Conservation (phyloP, 805 yeast genomes). For the Yamadazyma laniorum region DNA sequence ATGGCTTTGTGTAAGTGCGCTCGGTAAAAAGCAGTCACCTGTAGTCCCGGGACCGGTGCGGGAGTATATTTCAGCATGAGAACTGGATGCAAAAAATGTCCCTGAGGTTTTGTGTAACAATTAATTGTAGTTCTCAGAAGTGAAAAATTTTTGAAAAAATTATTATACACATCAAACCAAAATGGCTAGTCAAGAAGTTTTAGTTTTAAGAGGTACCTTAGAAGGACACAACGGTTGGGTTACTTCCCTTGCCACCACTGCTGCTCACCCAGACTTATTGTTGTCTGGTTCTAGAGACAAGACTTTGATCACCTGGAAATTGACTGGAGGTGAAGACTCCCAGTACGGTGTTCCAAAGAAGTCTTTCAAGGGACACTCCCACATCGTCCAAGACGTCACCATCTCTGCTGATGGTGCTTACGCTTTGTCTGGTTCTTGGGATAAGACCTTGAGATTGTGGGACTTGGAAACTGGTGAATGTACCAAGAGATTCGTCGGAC, state of each 20-base stretch:
- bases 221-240: slow-evolving; percentile 91
- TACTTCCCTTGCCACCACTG: slow-evolving; percentile 96
- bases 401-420: slow-evolving; percentile 96
- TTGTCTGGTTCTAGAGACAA: slow-evolving; percentile 99
- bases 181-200: slow-evolving; percentile 90
- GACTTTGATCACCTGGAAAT: slow-evolving; percentile 97
- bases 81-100: slow-evolving; percentile 8
- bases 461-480: slow-evolving; percentile 91
- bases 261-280: slow-evolving; percentile 96
- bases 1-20: slow-evolving; percentile 1
- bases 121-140: too few species aligned
- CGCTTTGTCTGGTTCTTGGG: slow-evolving; percentile 99
- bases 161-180: too few species aligned
- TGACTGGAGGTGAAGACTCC: slow-evolving; percentile 86
- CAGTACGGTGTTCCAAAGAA: slow-evolving; percentile 98
- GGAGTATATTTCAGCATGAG: slow-evolving; percentile 26
- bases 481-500: slow-evolving; percentile 95
- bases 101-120: too few species aligned
- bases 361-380: slow-evolving; percentile 97
- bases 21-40: slow-evolving; percentile 41
- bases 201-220: slow-evolving; percentile 99
- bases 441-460: slow-evolving; percentile 98
- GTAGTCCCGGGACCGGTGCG: slow-evolving; percentile 38
- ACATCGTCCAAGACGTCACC: slow-evolving; percentile 97
- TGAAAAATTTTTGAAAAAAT: slow-evolving; percentile 17